Evolutionary conservation across 108 stramenopile genomes (phyloP), one percentile per base, ranked within the genome.

Genomic region (Chaetoceros muelleri): DNA sequence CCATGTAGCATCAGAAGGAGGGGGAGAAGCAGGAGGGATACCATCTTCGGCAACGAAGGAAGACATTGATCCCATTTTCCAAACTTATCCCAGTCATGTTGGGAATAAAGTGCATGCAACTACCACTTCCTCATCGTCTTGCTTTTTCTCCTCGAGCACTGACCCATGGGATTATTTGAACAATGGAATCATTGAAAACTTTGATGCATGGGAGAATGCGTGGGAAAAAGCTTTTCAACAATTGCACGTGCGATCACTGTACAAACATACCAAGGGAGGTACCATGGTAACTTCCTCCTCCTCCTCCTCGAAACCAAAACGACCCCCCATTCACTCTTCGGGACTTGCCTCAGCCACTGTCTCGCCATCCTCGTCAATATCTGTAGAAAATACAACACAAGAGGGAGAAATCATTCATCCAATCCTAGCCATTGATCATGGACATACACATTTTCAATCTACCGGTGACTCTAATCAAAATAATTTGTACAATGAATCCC

Each of bases 191-290:
- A 77, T 84, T 23, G 56, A 82, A 40, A 64, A 91, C 52, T 79
- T 80, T 69, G 89, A 87, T 69, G 73, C 81, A 5, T 62, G 70
- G 30, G 67, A 85, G 50, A 51, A 62, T 8, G 63, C 81, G 2
- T 91, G 89, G 89, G 68, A 87, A 50, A 64, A 52, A 21, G 66
- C 80, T 21, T 84, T 82, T 61, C 65, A 71, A 22, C 49, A 66
- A 16, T 57, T 91, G 50, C 56, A 67, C 20, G 85, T 81, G 13
- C 72, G 66, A 24, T 75, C 78, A 24, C 68, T 60, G 28, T 57
- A 61, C 10, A 90, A 90, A 63, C 89, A 90, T 55, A 84, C 84
- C n/a, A 64, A 61, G 57, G 82, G 90, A 20, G 71, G 72, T 17
- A 55, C 40, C 2, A 34, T 22, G 7, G 17, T 61, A 0, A 64